phyloP scores from a whole-genome alignment of 179 eudicot genomes.

The Silene noctiflora region DNA sequence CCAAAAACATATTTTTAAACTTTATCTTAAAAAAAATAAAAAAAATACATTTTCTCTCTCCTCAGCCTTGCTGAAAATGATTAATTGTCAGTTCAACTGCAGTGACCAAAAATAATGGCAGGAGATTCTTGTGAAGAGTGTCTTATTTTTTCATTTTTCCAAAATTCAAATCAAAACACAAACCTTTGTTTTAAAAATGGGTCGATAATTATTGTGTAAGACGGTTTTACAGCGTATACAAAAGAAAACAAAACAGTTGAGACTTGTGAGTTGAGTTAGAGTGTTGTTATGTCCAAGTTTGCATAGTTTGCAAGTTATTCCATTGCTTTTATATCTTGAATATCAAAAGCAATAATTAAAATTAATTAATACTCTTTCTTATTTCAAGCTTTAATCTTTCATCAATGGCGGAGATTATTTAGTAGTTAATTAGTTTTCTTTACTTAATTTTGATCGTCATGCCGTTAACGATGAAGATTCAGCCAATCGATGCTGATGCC shows the following conservation, averaged over 20 bases:
- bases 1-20: too few relatives aligned
- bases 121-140: not conserved
- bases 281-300: constrained; percentile 17
- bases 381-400: not conserved
- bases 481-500: constrained; percentile 57
- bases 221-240: not conserved
- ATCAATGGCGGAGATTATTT: not conserved
- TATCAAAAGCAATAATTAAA: not conserved
- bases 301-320: constrained; percentile 46
- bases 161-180: not conserved
- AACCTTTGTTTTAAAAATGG: not conserved
- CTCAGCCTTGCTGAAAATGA: constrained; percentile 7
- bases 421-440: too few relatives aligned
- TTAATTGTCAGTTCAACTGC: not conserved
- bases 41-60: constrained; percentile 15
- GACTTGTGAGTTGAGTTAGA: constrained; percentile 1
- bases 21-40: too few relatives aligned
- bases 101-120: constrained; percentile 4
- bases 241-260: not conserved
- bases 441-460: constrained; percentile 17
- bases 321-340: constrained; percentile 1
- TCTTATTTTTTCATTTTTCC: too few relatives aligned
- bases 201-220: not conserved
- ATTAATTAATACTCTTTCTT: too few relatives aligned
- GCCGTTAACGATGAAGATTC: constrained; percentile 87